Percentiles rank a stretch among this genome's conserved stretches.
phyloP scores from a whole-genome alignment of 148 eudicot species.

The Chenopodium berlandieri region DNA sequence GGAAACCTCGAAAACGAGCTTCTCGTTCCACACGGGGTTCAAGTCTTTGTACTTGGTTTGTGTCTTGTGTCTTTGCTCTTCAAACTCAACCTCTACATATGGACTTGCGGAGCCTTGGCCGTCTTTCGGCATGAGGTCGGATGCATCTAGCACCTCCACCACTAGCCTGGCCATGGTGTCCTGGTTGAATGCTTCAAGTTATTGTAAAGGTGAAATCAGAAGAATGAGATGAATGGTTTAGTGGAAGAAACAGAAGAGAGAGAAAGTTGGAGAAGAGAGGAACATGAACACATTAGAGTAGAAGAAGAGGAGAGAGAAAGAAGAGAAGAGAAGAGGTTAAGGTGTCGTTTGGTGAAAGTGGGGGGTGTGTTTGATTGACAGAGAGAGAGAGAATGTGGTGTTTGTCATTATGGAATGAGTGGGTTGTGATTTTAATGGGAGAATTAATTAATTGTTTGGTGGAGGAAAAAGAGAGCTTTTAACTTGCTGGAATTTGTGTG shows the following conservation, averaged over 20 bases:
- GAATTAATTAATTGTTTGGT: conserved; percentile 6
- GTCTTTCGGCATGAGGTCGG: conserved; percentile 92
- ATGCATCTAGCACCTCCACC: conserved; percentile 67
- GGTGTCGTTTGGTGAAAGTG: conserved; percentile 33
- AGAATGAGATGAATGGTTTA: too few relatives aligned
- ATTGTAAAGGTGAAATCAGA: too few relatives aligned
- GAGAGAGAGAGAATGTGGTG: not conserved
- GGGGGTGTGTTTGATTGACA: conserved; percentile 21
- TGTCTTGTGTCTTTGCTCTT: conserved; percentile 44
- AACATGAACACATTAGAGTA: not conserved
- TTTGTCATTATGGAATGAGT: conserved; percentile 28
- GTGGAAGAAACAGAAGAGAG: not conserved
- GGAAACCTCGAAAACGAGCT: conserved; percentile 48
- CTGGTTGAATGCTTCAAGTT: not conserved
- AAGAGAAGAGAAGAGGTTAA: conserved; percentile 6
- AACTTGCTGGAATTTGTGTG: not conserved
- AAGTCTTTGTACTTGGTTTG: conserved; percentile 65
- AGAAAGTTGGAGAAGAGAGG: conserved; percentile 9
- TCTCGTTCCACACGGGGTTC: conserved; percentile 74
- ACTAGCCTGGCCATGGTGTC: conserved; percentile 67
- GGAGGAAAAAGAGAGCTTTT: not conserved
- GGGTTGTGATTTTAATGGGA: conserved; percentile 23
- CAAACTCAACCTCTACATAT: conserved; percentile 65
- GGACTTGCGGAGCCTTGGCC: conserved; percentile 94
- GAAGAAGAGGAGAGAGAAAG: not conserved